Conservation (phyloP, 306 rosid species). For the Datisca glomerata region DNA sequence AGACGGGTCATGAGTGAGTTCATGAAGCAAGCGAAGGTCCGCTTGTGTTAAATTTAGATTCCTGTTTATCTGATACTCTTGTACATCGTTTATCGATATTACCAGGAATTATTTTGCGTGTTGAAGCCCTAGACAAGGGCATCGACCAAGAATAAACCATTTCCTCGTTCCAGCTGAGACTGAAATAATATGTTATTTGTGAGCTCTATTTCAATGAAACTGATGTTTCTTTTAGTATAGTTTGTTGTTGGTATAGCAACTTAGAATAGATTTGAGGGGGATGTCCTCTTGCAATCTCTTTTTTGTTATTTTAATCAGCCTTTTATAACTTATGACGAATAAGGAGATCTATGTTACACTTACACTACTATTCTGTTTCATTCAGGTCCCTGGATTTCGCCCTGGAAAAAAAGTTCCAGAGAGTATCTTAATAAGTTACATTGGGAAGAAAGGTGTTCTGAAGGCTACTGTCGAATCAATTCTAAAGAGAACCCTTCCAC, state of each 20-base stretch:
- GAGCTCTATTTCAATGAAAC: neutral
- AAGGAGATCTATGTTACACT: neutral
- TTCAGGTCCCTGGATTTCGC: constrained; percentile 84
- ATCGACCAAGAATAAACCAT: no score
- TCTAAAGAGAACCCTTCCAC: constrained; percentile 82
- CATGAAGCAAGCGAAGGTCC: constrained; percentile 71
- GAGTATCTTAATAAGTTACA: constrained; percentile 34
- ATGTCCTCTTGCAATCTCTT: neutral
- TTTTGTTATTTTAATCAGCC: constrained; percentile 9
- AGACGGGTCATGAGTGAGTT: constrained; percentile 50
- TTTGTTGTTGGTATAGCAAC: neutral
- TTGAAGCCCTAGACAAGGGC: no score
- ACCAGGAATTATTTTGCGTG: no score
- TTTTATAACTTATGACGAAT: neutral
- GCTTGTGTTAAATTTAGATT: neutral
- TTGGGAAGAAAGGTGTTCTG: constrained; percentile 56
- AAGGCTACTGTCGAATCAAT: constrained; percentile 80
- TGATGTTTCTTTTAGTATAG: neutral
- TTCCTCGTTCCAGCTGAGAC: no score
- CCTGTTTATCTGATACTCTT: neutral
- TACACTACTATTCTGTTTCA: neutral
- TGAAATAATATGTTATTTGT: neutral
- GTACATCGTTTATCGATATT: neutral
- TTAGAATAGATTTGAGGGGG: no score
- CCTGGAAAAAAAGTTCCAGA: constrained; percentile 77